Evolutionary conservation across 2,329 filamentous ascomycete species (phyloP), one percentile per base, ranked within the genome.

Genomic region (Ascosphaera acerosa): DNA sequence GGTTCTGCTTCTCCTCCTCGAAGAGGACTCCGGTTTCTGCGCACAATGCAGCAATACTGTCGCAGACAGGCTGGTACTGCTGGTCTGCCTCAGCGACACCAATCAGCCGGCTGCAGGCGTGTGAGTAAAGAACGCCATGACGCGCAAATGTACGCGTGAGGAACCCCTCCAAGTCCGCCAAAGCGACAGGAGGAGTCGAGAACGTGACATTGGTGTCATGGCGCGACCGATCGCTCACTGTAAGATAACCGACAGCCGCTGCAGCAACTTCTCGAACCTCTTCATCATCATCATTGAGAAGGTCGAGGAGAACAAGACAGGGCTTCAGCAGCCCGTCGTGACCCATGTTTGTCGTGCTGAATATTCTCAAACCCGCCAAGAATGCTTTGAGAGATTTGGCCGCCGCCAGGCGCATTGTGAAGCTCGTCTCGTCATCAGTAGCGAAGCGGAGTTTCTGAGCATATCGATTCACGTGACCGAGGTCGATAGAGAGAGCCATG

Each of bases 201-300:
- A n/a, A n/a, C n/a, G 41, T 4, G 49, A 42, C 10, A 52, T 42
- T 10, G 42, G 39, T 5, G 38, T 38, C 4, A 36, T 29, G 6
- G 44, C 42, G 2, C 43, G 48, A 2, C 50, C 39, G 4, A 41
- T 41, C 0, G 45, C 48, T 27, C 46, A 44, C 5, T 47, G 51
- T 0, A 56, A 40, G 1, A 53, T 34, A 38, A 43, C 45, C 3
- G 52, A 55, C 47, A 2, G 47, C 46, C 4, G 43, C 38, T 4
- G 54, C 64, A 5, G 71, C 73, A 1, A 64, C 48, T 19, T 72
- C 64, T 28, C 84, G 68, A 38, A 92, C 65, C 34, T 92, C 81
- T 37, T 91, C 78, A 44, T 94, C 84, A 45, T 94, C 84, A 45
- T 94, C 87, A 44, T 77, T 76, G 3, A 90, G 60, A 29, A 70